These are phyloP conservation scores for Boletus reticuloceps DNA, from an alignment of 768 basidiomycete species.

Conservation along the genomic window DNA sequence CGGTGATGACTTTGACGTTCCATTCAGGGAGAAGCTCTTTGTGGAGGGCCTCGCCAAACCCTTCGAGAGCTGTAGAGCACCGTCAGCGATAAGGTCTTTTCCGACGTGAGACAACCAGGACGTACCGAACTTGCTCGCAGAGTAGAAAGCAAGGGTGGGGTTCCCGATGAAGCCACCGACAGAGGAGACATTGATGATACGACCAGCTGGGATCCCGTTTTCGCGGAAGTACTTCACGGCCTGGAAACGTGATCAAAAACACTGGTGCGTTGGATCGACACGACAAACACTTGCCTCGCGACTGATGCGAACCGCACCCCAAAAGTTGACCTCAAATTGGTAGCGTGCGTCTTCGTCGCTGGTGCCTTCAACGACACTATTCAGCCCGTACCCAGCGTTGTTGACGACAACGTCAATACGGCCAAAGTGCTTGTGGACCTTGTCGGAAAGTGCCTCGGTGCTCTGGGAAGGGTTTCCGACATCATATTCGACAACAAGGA, in stretches of 20 bases:
- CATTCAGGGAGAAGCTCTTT: conserved; percentile 24
- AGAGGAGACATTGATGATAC: conserved; percentile 23
- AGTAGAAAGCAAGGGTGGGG: conserved; percentile 19
- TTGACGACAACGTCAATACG: conserved; percentile 34
- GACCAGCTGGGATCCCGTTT: conserved; percentile 22
- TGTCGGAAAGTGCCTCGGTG: conserved; percentile 18
- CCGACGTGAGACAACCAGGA: background rate
- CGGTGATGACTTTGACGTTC: conserved; percentile 26
- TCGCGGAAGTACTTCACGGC: conserved; percentile 32
- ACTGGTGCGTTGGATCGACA: background rate
- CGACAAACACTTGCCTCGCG: conserved; percentile 14
- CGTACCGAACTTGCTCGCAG: conserved; percentile 25
- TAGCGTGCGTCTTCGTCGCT: conserved; percentile 24
- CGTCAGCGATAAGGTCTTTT: background rate
- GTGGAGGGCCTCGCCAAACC: conserved; percentile 23
- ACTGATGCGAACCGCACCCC: conserved; percentile 27
- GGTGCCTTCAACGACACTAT: conserved; percentile 26
- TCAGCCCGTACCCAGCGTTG: conserved; percentile 29
- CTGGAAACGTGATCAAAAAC: conserved; percentile 1
- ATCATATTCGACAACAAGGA: conserved; percentile 31
- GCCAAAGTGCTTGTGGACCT: conserved; percentile 24
- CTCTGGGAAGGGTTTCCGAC: conserved; percentile 24
- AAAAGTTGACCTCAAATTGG: conserved; percentile 34
- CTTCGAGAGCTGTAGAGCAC: conserved; percentile 20
- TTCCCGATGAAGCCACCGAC: conserved; percentile 15